Conservation (phyloP, 225 moss, liverwort and hornwort species). For the Antitrichia curtipendula region DNA sequence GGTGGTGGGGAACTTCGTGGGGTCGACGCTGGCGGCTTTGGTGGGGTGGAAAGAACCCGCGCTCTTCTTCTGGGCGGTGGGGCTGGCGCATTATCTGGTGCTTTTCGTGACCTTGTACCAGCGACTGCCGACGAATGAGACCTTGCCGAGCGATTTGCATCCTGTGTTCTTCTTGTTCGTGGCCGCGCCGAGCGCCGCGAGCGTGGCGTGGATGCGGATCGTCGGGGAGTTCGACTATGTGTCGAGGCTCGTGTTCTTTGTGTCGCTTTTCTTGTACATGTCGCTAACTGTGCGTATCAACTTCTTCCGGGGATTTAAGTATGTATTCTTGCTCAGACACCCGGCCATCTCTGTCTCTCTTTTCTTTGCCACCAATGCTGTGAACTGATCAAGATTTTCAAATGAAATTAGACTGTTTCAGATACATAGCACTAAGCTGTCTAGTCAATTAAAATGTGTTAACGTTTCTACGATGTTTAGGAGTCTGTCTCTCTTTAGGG, state of each 20-base stretch:
- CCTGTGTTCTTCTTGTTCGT: constrained; percentile 53
- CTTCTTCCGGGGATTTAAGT: constrained; percentile 41
- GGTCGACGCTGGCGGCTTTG: constrained; percentile 13
- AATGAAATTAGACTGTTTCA: not conserved
- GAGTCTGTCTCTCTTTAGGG: too few species aligned
- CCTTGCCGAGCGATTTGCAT: constrained; percentile 32
- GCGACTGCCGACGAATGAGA: constrained; percentile 38
- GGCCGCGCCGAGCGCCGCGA: constrained; percentile 44
- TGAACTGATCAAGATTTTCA: not conserved
- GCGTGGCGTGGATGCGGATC: constrained; percentile 47
- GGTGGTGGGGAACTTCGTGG: constrained; percentile 48
- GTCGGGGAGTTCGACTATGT: constrained; percentile 26
- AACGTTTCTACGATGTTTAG: not conserved
- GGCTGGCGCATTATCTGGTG: constrained; percentile 44
- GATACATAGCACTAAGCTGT: not conserved
- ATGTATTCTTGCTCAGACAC: not conserved
- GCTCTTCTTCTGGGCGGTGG: constrained; percentile 50
- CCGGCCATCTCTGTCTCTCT: not conserved
- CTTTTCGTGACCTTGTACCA: constrained; percentile 51
- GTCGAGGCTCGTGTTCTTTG: constrained; percentile 34
- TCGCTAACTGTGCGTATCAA: constrained; percentile 34
- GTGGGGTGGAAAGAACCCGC: constrained; percentile 47
- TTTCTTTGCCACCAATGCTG: not conserved
- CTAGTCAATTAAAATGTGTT: not conserved
- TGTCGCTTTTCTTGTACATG: constrained; percentile 34